These are phyloP conservation scores for Globisporangium parvum DNA, from an alignment of 352 stramenopile genomes.

Conservation along the genomic window DNA sequence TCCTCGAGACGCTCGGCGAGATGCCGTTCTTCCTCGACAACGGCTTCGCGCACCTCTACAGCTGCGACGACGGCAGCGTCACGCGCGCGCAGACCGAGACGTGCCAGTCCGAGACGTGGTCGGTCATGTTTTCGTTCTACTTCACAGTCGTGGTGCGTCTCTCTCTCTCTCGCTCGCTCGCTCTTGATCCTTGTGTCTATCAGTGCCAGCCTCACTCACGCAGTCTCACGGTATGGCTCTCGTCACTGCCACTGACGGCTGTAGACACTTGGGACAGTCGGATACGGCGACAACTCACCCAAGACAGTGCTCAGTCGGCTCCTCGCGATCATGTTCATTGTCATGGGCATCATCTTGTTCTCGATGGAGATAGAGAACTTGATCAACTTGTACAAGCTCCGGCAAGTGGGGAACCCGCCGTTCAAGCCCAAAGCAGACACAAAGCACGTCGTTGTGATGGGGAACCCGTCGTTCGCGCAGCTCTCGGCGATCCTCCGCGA, in stretches of 20 bases:
- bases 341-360: conserved; percentile 84
- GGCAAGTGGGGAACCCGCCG: conserved; percentile 73
- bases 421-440: conserved; percentile 63
- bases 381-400: conserved; percentile 78
- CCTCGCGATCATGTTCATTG: conserved; percentile 86
- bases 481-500: conserved; percentile 78
- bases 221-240: neutral
- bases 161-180: neutral
- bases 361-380: conserved; percentile 88
- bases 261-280: conserved; percentile 82
- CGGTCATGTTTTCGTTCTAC: conserved; percentile 87
- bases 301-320: conserved; percentile 79
- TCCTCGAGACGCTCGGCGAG: conserved; percentile 83
- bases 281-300: conserved; percentile 81
- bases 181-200: neutral
- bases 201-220: neutral
- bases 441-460: conserved; percentile 74
- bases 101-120: conserved; percentile 69
- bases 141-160: conserved; percentile 79
- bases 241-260: neutral
- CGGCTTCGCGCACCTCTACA: conserved; percentile 79
- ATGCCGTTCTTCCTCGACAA: conserved; percentile 73
- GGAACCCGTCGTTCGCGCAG: conserved; percentile 81
- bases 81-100: conserved; percentile 36
- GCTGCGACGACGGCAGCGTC: conserved; percentile 53